Evolutionary conservation across 352 stramenopile genomes (phyloP).

Genomic region (Phytophthora gonapodyides): DNA sequence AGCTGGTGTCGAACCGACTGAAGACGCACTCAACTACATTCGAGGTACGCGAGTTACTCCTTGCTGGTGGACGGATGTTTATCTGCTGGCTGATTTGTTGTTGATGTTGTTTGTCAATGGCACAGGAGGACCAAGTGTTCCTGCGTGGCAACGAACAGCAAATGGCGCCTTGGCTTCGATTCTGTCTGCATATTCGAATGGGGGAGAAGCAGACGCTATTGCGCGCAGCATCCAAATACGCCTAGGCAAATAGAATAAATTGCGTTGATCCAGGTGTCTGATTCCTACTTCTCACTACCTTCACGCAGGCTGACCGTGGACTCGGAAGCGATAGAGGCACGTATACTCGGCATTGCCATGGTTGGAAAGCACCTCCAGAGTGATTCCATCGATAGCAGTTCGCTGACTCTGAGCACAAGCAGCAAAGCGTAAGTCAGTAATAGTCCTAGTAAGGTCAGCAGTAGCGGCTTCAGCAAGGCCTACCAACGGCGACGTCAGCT

Average conservation of each 20-base stretch:
- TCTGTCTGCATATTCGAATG: slow-evolving; percentile 70
- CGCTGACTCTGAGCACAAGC: slow-evolving; percentile 40
- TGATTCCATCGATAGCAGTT: slow-evolving; percentile 68
- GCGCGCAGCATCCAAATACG: slow-evolving; percentile 25
- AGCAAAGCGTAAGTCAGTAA: slow-evolving; percentile 9
- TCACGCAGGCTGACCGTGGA: slow-evolving; percentile 65
- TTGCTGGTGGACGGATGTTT: neutral
- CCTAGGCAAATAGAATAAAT: slow-evolving; percentile 31
- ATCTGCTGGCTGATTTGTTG: neutral
- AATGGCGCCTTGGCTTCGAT: slow-evolving; percentile 67
- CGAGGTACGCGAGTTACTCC: slow-evolving; percentile 33
- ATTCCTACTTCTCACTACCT: slow-evolving; percentile 2
- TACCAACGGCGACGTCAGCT: slow-evolving; percentile 53
- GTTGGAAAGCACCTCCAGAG: slow-evolving; percentile 80
- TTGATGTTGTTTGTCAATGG: slow-evolving; percentile 4
- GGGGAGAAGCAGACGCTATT: slow-evolving; percentile 60
- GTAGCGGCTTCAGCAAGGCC: neutral
- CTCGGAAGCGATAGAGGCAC: slow-evolving; percentile 90
- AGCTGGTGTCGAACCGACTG: slow-evolving; percentile 26
- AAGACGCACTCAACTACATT: slow-evolving; percentile 33
- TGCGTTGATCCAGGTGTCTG: slow-evolving; percentile 22
- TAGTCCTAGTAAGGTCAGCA: neutral
- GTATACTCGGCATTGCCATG: slow-evolving; percentile 87
- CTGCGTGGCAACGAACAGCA: slow-evolving; percentile 44
- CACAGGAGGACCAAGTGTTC: slow-evolving; percentile 60